phyloP scores from a whole-genome alignment of 2,329 filamentous ascomycete genomes.

The Verticillium isaacii region DNA sequence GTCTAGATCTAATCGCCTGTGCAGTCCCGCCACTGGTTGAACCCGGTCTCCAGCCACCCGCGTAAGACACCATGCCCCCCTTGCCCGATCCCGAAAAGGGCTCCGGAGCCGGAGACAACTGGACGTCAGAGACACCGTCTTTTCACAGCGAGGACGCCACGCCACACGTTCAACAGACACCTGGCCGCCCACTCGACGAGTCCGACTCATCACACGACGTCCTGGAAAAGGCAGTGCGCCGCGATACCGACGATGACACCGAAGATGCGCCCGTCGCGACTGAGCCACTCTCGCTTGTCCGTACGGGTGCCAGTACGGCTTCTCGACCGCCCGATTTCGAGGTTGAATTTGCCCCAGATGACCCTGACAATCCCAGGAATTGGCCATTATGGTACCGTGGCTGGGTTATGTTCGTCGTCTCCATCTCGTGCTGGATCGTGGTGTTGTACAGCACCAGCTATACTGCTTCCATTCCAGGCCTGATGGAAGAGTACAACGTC shows the following conservation, averaged over 20 bases:
- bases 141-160: conserved; percentile 5
- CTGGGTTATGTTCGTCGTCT: conserved; percentile 39
- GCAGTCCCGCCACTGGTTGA: neutral
- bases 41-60: neutral
- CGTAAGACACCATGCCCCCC: conserved; percentile 4
- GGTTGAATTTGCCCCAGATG: conserved; percentile 63
- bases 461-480: conserved; percentile 64
- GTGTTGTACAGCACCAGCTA: conserved; percentile 77
- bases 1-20: neutral
- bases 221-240: conserved; percentile 33
- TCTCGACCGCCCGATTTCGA: conserved; percentile 59
- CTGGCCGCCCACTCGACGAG: conserved; percentile 7
- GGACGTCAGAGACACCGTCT: conserved; percentile 4
- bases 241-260: conserved; percentile 28
- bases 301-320: conserved; percentile 32
- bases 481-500: conserved; percentile 62
- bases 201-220: conserved; percentile 18
- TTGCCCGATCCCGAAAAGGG: conserved; percentile 7
- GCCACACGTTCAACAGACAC: neutral
- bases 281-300: conserved; percentile 32
- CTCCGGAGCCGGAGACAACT: conserved; percentile 6
- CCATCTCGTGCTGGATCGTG: conserved; percentile 42
- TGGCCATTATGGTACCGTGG: conserved; percentile 52
- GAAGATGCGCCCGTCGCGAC: conserved; percentile 16
- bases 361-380: conserved; percentile 61